Percentiles rank a stretch among this genome's conserved stretches.
Evolutionary conservation across 2,329 filamentous ascomycete genomes (phyloP).

Genomic region (Xylariomycetidae sp.): DNA sequence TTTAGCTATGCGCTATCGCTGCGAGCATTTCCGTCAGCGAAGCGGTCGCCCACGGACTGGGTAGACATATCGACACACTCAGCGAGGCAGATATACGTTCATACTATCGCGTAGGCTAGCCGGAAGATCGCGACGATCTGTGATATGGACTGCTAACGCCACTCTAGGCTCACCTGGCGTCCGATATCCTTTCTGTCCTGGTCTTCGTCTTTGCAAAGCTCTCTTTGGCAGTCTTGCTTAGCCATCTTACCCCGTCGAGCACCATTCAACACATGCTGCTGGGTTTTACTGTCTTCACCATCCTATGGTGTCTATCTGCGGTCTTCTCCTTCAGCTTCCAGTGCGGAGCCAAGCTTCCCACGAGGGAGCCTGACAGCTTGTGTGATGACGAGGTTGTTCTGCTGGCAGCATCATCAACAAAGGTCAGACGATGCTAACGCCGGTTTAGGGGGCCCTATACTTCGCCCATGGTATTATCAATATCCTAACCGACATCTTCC

Average conservation of each 20-base stretch:
- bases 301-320: conserved; percentile 4
- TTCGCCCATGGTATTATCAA: conserved; percentile 7
- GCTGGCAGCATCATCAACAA: background rate
- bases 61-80: conserved; percentile 2
- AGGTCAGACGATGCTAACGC: background rate
- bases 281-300: conserved; percentile 1
- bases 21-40: conserved; percentile 2
- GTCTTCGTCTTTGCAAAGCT: conserved; percentile 5
- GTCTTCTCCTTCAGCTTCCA: conserved; percentile 5
- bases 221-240: conserved; percentile 3
- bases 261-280: conserved; percentile 1
- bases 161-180: conserved; percentile 1
- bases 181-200: conserved; percentile 4
- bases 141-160: background rate
- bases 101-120: conserved; percentile 2
- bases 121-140: background rate
- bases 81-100: background rate
- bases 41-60: conserved; percentile 3
- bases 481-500: conserved; percentile 5
- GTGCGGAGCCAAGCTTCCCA: conserved; percentile 3
- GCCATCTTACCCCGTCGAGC: conserved; percentile 3
- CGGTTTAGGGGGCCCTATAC: conserved; percentile 2
- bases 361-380: background rate
- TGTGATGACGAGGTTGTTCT: conserved; percentile 4
- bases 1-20: conserved; percentile 1